Conservation (phyloP, 441 rosid genomes). For the Brassica balearica region DNA sequence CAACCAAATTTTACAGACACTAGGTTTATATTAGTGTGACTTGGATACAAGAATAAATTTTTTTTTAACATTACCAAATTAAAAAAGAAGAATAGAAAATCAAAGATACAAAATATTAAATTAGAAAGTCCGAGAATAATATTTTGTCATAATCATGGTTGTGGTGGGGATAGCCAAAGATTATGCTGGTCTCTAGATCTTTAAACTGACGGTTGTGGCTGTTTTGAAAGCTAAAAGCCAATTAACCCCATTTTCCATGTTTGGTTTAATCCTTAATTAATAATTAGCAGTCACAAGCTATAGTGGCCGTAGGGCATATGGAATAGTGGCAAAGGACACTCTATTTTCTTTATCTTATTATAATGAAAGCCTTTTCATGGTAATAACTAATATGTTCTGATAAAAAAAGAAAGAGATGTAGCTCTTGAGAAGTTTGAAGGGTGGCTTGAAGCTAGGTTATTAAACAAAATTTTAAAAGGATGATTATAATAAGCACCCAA, state of each 20-base stretch:
- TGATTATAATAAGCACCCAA: background rate
- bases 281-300: constrained; percentile 35
- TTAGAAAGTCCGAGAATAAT: background rate
- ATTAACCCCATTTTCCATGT: constrained; percentile 40
- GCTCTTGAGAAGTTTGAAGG: constrained; percentile 42
- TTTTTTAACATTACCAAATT: no score
- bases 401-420: constrained; percentile 1
- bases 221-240: constrained; percentile 42
- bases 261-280: constrained; percentile 35
- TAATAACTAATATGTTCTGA: background rate
- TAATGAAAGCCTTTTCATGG: background rate
- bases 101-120: background rate
- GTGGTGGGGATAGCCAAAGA: constrained; percentile 47
- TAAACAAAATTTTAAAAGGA: no score
- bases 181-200: constrained; percentile 45
- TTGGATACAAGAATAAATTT: background rate
- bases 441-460: constrained; percentile 12
- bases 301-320: constrained; percentile 52
- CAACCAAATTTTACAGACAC: background rate
- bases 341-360: background rate
- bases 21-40: background rate
- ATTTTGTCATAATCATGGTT: constrained; percentile 19
- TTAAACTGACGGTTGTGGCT: constrained; percentile 44
- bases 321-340: constrained; percentile 41
- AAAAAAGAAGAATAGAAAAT: background rate